phyloP scores from a whole-genome alignment of 805 yeast species.

The Blastobotrys terrestris region DNA sequence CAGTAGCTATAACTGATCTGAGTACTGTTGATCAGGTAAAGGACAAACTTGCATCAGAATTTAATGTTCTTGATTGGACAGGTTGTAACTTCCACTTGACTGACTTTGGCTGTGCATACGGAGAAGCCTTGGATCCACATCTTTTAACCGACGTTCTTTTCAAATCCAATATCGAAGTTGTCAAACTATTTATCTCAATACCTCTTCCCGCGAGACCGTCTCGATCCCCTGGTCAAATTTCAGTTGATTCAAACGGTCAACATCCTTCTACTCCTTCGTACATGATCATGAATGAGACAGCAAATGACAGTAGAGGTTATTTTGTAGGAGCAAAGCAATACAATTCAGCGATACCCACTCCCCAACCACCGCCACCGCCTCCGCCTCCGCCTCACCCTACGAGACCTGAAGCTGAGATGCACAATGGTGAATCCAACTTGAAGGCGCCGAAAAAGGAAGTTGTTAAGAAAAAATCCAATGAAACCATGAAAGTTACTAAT shows the following conservation, averaged over 20 bases:
- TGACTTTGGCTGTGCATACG: conserved; percentile 51
- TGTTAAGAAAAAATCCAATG: not conserved
- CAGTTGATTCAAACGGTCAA: conserved; percentile 15
- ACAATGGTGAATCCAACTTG: not conserved
- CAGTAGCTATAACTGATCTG: conserved; percentile 37
- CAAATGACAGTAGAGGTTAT: conserved; percentile 22
- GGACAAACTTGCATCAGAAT: conserved; percentile 32
- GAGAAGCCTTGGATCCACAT: conserved; percentile 25
- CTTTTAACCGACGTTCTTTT: conserved; percentile 8
- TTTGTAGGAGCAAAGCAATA: not conserved
- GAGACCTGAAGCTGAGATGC: not conserved
- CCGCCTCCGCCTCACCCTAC: not conserved
- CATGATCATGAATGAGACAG: conserved; percentile 41
- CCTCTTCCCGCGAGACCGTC: conserved; percentile 9
- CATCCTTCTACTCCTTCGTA: conserved; percentile 70
- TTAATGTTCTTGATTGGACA: conserved; percentile 26
- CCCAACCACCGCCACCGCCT: not conserved
- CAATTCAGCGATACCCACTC: not conserved
- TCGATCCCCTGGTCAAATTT: conserved; percentile 12
- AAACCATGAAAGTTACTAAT: not conserved
- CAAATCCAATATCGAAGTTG: conserved; percentile 3
- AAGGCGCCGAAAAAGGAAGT: not conserved
- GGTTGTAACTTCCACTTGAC: conserved; percentile 48
- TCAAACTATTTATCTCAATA: conserved; percentile 20
- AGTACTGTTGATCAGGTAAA: conserved; percentile 36